Evolutionary conservation across 2,329 filamentous ascomycete species (phyloP), one percentile per base, ranked within the genome.

Genomic region (Pseudocercospora pini-densiflorae): DNA sequence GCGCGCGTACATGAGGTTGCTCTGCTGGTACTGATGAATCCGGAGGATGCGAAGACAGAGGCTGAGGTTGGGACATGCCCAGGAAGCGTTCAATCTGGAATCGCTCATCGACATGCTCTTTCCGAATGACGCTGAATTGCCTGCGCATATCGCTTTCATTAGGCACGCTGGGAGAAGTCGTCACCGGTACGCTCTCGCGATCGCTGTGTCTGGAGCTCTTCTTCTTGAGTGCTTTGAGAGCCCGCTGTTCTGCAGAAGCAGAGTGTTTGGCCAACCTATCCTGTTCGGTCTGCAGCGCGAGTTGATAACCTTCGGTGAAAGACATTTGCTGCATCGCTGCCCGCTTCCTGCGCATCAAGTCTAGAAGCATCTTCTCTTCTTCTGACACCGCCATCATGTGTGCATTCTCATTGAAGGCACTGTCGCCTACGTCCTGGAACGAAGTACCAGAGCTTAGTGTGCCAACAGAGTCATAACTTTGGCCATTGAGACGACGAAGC

Each of bases 331-430:
- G 77, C 81, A 83, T 83, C 7, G 78, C 79, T 10, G 81, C 81
- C 53, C 82, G 78, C 70, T 84, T 84, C 64, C 79, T 78, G 7
- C 83, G 80, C 81, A 85, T 83, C 73, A 84, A 75, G 62, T 84
- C 82, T 40, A 85, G 68, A 14, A 85, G 71, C 24, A 81, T 80
- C 72, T 83, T 82, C 70, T 85, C 83, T 71, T 85, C 83, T 62
- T 81, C 78, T 1, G 82, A 83, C 16, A 85, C 82, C 31, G 81
- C 80, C 79, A 85, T 83, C 73, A 71, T 65, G 67, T 73, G 67
- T 65, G 65, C 47, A 27, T 59, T 64, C 36, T 72, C 70, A 23
- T 55, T 29, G 14, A 58, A 49, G 12, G 58, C 59, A 16, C 45
- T 36, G 51, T 51, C 61, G n/a, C 31, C 31, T 31, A 36, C 23